phyloP scores from a whole-genome alignment of 805 yeast genomes.

The Metschnikowia borealis region DNA sequence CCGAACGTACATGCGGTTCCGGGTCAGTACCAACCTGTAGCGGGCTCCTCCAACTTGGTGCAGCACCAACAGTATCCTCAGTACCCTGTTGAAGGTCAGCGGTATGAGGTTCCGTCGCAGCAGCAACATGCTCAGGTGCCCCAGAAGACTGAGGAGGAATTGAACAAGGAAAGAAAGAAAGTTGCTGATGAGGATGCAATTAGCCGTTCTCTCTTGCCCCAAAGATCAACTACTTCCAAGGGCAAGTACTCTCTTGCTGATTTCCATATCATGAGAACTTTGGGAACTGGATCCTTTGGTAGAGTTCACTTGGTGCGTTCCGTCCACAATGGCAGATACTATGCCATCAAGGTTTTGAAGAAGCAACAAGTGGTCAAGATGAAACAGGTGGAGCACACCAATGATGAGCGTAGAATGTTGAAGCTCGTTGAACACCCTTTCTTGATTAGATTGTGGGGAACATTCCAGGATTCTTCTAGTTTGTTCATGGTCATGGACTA shows the following conservation, averaged over 20 bases:
- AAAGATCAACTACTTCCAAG: conserved; percentile 33
- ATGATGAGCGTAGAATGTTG: conserved; percentile 58
- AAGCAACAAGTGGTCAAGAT: conserved; percentile 55
- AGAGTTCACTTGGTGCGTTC: conserved; percentile 56
- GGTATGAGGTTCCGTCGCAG: background rate
- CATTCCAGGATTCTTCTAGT: conserved; percentile 54
- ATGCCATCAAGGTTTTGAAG: conserved; percentile 57
- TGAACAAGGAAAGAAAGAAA: conserved; percentile 1
- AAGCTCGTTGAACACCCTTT: conserved; percentile 58
- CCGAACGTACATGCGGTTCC: conserved; percentile 1
- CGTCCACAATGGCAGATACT: conserved; percentile 55
- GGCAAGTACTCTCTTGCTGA: conserved; percentile 56
- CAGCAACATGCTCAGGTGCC: conserved; percentile 3
- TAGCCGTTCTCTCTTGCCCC: conserved; percentile 18
- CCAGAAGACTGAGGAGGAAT: conserved; percentile 9
- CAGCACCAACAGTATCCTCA: conserved; percentile 4
- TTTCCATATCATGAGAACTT: conserved; percentile 52
- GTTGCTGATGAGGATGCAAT: conserved; percentile 15
- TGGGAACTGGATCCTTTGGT: conserved; percentile 62
- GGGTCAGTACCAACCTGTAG: background rate
- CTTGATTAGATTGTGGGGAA: conserved; percentile 64
- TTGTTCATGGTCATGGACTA: conserved; percentile 63
- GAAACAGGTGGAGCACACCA: conserved; percentile 63
- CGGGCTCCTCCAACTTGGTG: background rate
- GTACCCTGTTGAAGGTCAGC: background rate